Percentiles rank a stretch among this genome's conserved stretches.
phyloP scores from a whole-genome alignment of 106 monocot genomes.

The Xerophyta viscosa region DNA sequence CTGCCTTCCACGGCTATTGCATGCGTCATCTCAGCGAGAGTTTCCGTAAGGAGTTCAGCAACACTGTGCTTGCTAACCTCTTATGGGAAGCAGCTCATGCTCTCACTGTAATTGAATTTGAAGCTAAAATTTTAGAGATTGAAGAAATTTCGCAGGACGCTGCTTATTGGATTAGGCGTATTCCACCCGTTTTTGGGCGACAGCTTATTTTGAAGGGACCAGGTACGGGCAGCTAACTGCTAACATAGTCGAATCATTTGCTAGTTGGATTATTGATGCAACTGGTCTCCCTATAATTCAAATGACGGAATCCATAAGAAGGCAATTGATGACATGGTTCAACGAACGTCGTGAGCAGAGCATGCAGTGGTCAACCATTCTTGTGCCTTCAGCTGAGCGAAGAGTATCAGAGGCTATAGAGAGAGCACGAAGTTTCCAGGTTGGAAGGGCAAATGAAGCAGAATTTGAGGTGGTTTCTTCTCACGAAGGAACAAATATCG shows the following conservation, averaged over 20 bases:
- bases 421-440: slow-evolving; percentile 54
- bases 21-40: slow-evolving; percentile 90
- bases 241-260: slow-evolving; percentile 69
- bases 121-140: slow-evolving; percentile 84
- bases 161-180: slow-evolving; percentile 82
- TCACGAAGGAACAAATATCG: slow-evolving; percentile 73
- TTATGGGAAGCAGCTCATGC: slow-evolving; percentile 95
- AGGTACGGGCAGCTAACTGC: slow-evolving; percentile 83
- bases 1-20: slow-evolving; percentile 94
- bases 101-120: slow-evolving; percentile 82
- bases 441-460: slow-evolving; percentile 76
- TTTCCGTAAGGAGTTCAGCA: slow-evolving; percentile 87
- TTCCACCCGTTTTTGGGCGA: slow-evolving; percentile 90
- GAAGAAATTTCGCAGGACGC: slow-evolving; percentile 86
- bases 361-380: slow-evolving; percentile 71
- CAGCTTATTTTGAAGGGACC: slow-evolving; percentile 91
- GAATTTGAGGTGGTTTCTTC: slow-evolving; percentile 81
- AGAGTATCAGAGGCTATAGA: slow-evolving; percentile 67
- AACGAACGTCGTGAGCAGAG: slow-evolving; percentile 85
- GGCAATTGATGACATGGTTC: slow-evolving; percentile 98
- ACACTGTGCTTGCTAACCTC: slow-evolving; percentile 63
- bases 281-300: slow-evolving; percentile 87
- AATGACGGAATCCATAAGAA: slow-evolving; percentile 85
- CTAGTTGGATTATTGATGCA: slow-evolving; percentile 85
- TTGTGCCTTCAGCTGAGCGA: slow-evolving; percentile 74